These are phyloP conservation scores for Cytidiella melzeri DNA, from an alignment of 768 basidiomycete genomes.

Conservation along the genomic window DNA sequence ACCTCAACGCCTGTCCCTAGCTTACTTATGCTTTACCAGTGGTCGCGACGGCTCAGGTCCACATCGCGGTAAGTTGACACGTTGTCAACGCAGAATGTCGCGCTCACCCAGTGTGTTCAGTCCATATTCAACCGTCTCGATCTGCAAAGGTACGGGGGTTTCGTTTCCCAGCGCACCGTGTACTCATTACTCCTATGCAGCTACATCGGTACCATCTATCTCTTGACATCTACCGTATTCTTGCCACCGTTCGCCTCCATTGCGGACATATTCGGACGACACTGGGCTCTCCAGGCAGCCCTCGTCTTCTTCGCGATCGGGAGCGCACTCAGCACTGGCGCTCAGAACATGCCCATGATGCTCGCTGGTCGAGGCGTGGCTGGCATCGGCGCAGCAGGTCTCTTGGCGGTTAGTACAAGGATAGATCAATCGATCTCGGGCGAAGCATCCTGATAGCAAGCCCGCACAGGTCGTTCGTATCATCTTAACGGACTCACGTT, in stretches of 20 bases:
- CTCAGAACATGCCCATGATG: slow-evolving; percentile 38
- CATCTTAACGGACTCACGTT: slow-evolving; percentile 37
- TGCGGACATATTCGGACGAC: slow-evolving; percentile 45
- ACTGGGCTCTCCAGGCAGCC: slow-evolving; percentile 39
- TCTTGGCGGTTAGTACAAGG: slow-evolving; percentile 27
- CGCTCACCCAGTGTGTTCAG: slow-evolving; percentile 6
- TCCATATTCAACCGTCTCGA: slow-evolving; percentile 30
- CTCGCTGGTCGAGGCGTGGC: slow-evolving; percentile 42
- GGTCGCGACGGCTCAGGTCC: slow-evolving; percentile 46
- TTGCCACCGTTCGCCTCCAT: slow-evolving; percentile 45
- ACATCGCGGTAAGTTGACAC: slow-evolving; percentile 36
- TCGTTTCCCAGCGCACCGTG: neutral
- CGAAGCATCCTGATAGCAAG: neutral
- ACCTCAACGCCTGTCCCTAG: neutral
- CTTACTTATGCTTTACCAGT: slow-evolving; percentile 25
- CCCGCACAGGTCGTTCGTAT: slow-evolving; percentile 35
- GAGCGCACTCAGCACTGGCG: slow-evolving; percentile 41
- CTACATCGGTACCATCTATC: slow-evolving; percentile 45
- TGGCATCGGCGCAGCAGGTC: slow-evolving; percentile 43
- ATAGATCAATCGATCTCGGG: neutral
- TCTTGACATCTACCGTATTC: slow-evolving; percentile 47
- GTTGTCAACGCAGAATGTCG: neutral
- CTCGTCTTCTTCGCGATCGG: slow-evolving; percentile 41
- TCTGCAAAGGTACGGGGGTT: slow-evolving; percentile 23
- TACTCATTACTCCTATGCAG: slow-evolving; percentile 16